Evolutionary conservation across 495 filamentous ascomycete genomes (phyloP), one percentile per base, ranked within the genome.

Genomic region (Aspergillus wentii): DNA sequence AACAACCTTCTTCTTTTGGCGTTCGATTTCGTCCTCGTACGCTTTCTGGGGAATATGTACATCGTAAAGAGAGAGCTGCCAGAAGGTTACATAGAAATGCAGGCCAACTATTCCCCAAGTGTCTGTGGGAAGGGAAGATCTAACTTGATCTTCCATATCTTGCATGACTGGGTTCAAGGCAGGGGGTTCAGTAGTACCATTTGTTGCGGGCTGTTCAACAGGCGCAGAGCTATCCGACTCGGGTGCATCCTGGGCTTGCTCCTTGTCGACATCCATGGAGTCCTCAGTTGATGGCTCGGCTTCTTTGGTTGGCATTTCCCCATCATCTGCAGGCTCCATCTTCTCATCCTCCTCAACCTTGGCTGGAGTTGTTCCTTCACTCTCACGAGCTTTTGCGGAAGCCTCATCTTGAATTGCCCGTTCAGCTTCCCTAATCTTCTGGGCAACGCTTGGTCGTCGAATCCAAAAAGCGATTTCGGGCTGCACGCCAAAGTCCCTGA

Each of bases 31-130:
- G 9, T 75, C 69, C 8, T 81, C 68, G 56, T 97, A 97, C 35
- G 78, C 83, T 29, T 76, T 71, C 36, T 76, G 71, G 1, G 85
- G 84, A 27, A 86, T 75, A 25, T 78, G 70, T 20, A 99, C 66
- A 56, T 97, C 92, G 17, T 82, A 78, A 10, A 89, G 75, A 16
- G 86, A 78, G 11, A 95, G 72, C 32, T 88, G 82, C 94, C 94
- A 99, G 68, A 99, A 99, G 3, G 86, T 85, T 19, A 86, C 80
- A 54, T 88, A 95, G 56, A 95, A 94, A 21, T 79, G 71, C 2
- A 83, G 66, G 30, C 78, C 89, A 29, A 95, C 63, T 8, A 72
- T 67, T 14, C 76, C 69, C 75, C 82, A 88, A 1, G 75, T 74
- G 15, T 78, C 69, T 7, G 69, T 47, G 3, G 86, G 76, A n/a